Base-by-base conservation (phyloP, 2,329 filamentous ascomycete species). In the Clonostachys chloroleuca region DNA sequence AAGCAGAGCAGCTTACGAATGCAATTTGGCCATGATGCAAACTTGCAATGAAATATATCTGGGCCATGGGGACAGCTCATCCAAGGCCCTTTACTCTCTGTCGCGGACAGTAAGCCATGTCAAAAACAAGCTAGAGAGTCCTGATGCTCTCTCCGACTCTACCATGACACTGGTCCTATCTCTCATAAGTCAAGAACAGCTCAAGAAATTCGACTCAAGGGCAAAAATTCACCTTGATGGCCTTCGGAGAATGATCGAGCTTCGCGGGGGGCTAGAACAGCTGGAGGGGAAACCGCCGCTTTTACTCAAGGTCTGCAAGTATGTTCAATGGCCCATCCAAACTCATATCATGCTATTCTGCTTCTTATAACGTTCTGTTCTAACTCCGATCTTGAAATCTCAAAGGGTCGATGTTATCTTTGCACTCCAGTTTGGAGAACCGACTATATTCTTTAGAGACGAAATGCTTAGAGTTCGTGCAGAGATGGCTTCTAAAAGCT, bases 201-300 rank as follows among this genome's bases (percentile, higher is more conserved):
- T 46, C 5, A 35, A 30, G 14, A 33, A 17, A 3, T 18, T 24
- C 9, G 17, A 17, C 12, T 20, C 35, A 12, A 34, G 44, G 5
- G 44, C 36, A 12, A 40, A 33, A n/a, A 66, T 68, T 5, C 74
- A 78, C 59, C 77, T 78, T 73, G 59, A 59, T 2, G 74, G 68
- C 5, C 58, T 77, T 20, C 50, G 56, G 36, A 59, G 63, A 16
- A 70, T 75, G 59, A 59, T 78, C 13, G 59, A 58, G 17, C 50
- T 73, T 39, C 65, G 73, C 17, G 73, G 74, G 5, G 74, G 75
- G 3, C 53, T 78, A 12, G 45, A 54, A 18, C n/a, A 46, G 13
- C 52, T 46, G 36, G 16, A 46, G 36, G 16, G 41, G 10, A 46
- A 46, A 20, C 44, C 10, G 47, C n/a, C 44, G 36, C 44, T 46